Conservation (phyloP, 163 green algal genomes). For the Smithsoniella earleae region DNA sequence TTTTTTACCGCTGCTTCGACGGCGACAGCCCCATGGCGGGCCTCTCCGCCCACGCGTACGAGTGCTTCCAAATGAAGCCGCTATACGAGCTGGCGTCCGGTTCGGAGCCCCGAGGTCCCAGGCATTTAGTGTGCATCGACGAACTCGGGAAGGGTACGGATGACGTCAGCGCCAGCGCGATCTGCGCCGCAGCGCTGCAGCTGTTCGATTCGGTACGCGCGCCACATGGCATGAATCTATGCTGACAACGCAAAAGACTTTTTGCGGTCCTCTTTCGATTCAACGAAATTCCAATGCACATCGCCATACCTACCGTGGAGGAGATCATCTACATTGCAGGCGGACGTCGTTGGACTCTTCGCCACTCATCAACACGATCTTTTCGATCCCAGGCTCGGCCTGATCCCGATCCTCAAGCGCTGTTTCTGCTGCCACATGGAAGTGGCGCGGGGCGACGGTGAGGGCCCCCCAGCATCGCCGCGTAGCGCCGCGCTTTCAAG, state of each 20-base stretch:
- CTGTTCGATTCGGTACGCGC: background rate
- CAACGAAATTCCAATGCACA: too few relatives aligned
- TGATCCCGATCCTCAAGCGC: background rate
- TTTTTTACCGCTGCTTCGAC: constrained; percentile 25
- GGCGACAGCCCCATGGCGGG: constrained; percentile 15
- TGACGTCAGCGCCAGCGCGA: background rate
- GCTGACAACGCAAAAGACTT: background rate
- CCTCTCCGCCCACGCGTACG: constrained; percentile 16
- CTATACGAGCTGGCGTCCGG: constrained; percentile 3
- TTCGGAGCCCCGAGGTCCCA: too few relatives aligned
- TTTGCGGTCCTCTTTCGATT: too few relatives aligned
- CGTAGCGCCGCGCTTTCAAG: too few relatives aligned
- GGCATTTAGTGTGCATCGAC: constrained; percentile 16
- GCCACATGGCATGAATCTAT: background rate
- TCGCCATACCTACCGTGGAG: too few relatives aligned
- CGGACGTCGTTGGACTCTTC: constrained; percentile 3
- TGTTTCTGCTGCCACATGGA: constrained; percentile 26
- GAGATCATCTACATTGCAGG: too few relatives aligned
- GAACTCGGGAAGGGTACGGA: constrained; percentile 24
- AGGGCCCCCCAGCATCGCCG: too few relatives aligned
- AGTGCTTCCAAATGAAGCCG: constrained; percentile 16
- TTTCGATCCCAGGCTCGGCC: background rate
- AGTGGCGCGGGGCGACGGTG: too few relatives aligned
- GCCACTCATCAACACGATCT: constrained; percentile 6
- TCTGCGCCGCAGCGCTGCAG: constrained; percentile 10